Conservation (phyloP, 352 stramenopile genomes). For the Blastocystis sp. region DNA sequence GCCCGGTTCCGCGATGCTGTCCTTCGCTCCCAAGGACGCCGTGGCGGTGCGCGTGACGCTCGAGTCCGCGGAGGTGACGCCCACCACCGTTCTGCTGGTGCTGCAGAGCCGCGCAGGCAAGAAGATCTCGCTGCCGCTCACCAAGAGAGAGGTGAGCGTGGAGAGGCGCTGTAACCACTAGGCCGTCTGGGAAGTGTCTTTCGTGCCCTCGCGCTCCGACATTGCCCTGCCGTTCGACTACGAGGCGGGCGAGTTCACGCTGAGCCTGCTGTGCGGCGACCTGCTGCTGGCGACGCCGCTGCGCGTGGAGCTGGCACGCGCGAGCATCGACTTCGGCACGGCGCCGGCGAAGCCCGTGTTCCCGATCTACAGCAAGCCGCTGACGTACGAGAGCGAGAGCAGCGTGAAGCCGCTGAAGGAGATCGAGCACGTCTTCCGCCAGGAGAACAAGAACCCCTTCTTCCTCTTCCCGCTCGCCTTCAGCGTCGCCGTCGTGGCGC, state of each 20-base stretch:
- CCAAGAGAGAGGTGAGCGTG: neutral
- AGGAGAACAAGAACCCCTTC: conserved; percentile 62
- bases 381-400: conserved; percentile 65
- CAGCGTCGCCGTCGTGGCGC: neutral
- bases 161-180: neutral
- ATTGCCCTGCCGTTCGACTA: conserved; percentile 32
- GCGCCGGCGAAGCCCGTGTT: conserved; percentile 15
- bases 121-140: conserved; percentile 17
- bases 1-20: neutral
- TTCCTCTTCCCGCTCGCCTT: conserved; percentile 46
- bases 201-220: conserved; percentile 11
- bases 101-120: neutral
- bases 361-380: conserved; percentile 59
- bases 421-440: conserved; percentile 54
- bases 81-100: neutral
- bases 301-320: neutral
- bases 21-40: neutral
- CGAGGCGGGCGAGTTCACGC: neutral
- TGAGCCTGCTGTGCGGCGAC: conserved; percentile 40
- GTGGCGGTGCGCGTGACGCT: conserved; percentile 4
- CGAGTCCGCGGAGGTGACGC: neutral
- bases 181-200: neutral
- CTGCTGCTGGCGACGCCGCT: neutral
- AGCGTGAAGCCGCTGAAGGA: conserved; percentile 58
- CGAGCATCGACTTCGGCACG: conserved; percentile 25